Base-by-base conservation (phyloP, 306 rosid genomes). In the Lathyrus tuberosus region DNA sequence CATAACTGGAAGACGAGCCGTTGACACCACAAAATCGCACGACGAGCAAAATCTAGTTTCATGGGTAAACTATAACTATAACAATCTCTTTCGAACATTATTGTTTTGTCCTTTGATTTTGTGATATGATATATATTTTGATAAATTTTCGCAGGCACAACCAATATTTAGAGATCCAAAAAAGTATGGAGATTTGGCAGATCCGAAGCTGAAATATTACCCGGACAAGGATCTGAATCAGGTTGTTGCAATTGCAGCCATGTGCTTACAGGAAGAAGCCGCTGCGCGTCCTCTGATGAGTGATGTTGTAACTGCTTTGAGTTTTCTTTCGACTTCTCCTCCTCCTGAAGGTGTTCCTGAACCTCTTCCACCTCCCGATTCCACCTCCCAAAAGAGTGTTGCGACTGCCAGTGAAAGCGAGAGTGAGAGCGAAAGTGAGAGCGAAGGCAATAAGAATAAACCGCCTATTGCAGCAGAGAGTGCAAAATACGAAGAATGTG, bases 261-360 rank as follows among this genome's bases (percentile, higher is more conserved):
- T 93, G 98, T 93, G 97, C 73, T 78, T 93, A 65, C 98, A 93
- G 77, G 97, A 93, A 64, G 97, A 93, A 85, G 62, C 90, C 46
- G 79, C 79, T 43, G 98, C 86, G 0, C 91, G 98, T 58, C 98
- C 98, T 49, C 78, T 93, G 63, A 93, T 93, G 84, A 84, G 85
- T 60, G 98, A 93, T 64, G 90, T 88, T 54, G 91, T 90, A 31
- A 77, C 84, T 10, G 86, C 98, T 65, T 80, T 93, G 6, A 88
- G 96, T 67, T 93, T 90, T 65, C 96, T 90, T 69, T 81, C 89
- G 12, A 74, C 82, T 1, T 11, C 53, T 17, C 85, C 92, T 22
- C 62, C 60, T 22, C 62, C 76, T 4, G 73, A 30, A 59, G 51
- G 6, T 47, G 31, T 28, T 33, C 74, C 69, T 20, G 68, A 70